Base-by-base conservation (phyloP, 208 protist species). In the Leishmania martiniquensis region DNA sequence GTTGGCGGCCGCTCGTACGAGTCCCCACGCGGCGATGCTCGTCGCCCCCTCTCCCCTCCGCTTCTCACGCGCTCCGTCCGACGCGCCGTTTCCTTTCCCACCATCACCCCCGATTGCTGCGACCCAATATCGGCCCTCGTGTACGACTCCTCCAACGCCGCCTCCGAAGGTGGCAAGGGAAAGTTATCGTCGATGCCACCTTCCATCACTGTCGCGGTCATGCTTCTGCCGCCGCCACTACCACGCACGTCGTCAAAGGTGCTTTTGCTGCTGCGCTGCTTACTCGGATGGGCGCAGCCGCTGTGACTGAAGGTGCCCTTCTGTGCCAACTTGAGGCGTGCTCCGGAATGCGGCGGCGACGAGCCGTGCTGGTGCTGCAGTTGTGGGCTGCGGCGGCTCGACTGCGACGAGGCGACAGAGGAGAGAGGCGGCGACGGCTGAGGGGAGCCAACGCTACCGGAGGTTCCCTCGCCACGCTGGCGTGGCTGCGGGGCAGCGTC, bases 121-220 rank as follows among this genome's bases (percentile, higher is more conserved):
- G 44, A 29, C 13, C 17, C 49, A 71, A 22, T 71, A 52, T 39
- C 2, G 66, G 44, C 1, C 15, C 57, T 51, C n/a, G n/a, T 37
- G 20, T 22, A 25, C 39, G 45, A n/a, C 22, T 32, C 73, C 12
- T 69, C n/a, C 68, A 72, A 77, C 49, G 79, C 39, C 37, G 63
- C 59, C 52, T 72, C 73, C n/a, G 78, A 83, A 1, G 78, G 78
- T 17, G 78, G 78, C 6, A 83, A 51, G 29, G 66, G 37, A 25
- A 83, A 83, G 63, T 77, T 42, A 6, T 83, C 73, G 9, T 70
- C 66, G 1, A 45, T 66, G 68, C 57, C 55, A 62, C n/a, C 74
- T 4, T 37, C 68, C 12, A 52, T 10, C 32, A 6, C 32, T 44
- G 49, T 13, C 32, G 68, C 32, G 10, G 17, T 20, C 49, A 49